phyloP scores from a whole-genome alignment of 1,284 basidiomycete species.

The Gymnopus androsaceus region DNA sequence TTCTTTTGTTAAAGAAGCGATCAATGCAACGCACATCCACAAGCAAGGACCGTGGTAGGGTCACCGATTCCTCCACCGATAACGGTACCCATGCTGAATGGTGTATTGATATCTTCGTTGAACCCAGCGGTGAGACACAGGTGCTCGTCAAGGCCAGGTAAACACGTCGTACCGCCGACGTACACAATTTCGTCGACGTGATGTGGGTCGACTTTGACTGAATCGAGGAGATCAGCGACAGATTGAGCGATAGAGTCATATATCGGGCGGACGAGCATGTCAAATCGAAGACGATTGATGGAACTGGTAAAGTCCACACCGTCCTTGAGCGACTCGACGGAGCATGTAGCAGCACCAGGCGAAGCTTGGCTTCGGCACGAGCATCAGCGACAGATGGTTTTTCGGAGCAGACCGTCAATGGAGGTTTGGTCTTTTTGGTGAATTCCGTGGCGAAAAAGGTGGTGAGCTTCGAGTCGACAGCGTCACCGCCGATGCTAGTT shows the following conservation, averaged over 20 bases:
- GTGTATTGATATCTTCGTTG: slow-evolving; percentile 64
- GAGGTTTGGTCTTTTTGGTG: slow-evolving; percentile 91
- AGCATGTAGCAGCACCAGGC: slow-evolving; percentile 85
- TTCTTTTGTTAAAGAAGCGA: slow-evolving; percentile 48
- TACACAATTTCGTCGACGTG: slow-evolving; percentile 92
- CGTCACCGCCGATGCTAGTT: slow-evolving; percentile 56
- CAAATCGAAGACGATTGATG: slow-evolving; percentile 95
- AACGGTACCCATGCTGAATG: slow-evolving; percentile 66
- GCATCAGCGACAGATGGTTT: slow-evolving; percentile 59
- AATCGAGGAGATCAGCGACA: slow-evolving; percentile 62
- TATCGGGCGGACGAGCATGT: slow-evolving; percentile 78
- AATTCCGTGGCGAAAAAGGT: slow-evolving; percentile 96
- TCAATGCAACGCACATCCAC: slow-evolving; percentile 87
- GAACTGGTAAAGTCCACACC: slow-evolving; percentile 90
- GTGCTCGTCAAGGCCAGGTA: slow-evolving; percentile 84
- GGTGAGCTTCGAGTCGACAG: slow-evolving; percentile 83
- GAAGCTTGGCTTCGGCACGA: slow-evolving; percentile 91
- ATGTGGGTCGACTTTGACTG: slow-evolving; percentile 71
- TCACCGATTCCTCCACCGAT: slow-evolving; percentile 75
- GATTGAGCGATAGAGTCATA: slow-evolving; percentile 73
- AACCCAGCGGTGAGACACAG: slow-evolving; percentile 65
- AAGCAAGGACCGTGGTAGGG: slow-evolving; percentile 86
- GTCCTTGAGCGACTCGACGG: slow-evolving; percentile 93
- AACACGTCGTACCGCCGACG: slow-evolving; percentile 84
- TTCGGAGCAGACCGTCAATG: slow-evolving; percentile 66